A percentile compares a stretch with the other conserved stretches of the same genome.
Conservation (phyloP, 2,329 filamentous ascomycete genomes). For the Venturia aucupariae region DNA sequence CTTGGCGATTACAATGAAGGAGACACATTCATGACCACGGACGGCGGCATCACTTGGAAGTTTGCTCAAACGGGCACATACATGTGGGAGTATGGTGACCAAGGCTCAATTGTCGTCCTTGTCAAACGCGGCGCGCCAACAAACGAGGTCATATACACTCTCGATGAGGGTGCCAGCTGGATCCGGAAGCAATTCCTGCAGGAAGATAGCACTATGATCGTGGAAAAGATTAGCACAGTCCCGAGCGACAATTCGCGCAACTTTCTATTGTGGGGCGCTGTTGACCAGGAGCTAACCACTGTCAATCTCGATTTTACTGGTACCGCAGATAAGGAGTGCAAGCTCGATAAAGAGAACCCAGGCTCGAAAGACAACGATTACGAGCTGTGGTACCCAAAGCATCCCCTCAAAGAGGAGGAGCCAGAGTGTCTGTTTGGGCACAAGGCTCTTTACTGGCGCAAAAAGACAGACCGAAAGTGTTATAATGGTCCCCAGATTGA, state of each 20-base stretch:
- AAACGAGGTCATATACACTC: constrained; percentile 62
- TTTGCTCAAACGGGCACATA: constrained; percentile 79
- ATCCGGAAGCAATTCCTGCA: constrained; percentile 62
- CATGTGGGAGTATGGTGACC: constrained; percentile 92
- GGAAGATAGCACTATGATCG: constrained; percentile 50
- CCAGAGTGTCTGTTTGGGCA: constrained; percentile 89
- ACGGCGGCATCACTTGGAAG: constrained; percentile 85
- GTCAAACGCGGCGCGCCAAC: constrained; percentile 63
- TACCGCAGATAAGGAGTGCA: constrained; percentile 63
- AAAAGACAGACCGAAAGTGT: constrained; percentile 69
- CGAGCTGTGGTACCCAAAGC: constrained; percentile 75
- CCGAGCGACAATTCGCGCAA: constrained; percentile 83
- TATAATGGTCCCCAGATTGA: constrained; percentile 67
- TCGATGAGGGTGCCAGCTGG: constrained; percentile 78
- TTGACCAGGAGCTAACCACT: constrained; percentile 51
- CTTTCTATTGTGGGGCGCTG: constrained; percentile 78
- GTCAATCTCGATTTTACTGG: constrained; percentile 86
- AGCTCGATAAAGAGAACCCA: constrained; percentile 51
- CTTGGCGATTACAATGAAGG: constrained; percentile 61
- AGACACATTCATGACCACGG: constrained; percentile 82
- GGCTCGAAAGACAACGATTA: constrained; percentile 60
- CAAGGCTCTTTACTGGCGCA: constrained; percentile 79
- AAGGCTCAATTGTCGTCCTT: constrained; percentile 85
- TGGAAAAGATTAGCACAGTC: constrained; percentile 77
- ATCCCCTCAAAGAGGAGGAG: constrained; percentile 70